Base-by-base conservation (phyloP, 2,329 filamentous ascomycete genomes). In the Scedosporium minutisporum region DNA sequence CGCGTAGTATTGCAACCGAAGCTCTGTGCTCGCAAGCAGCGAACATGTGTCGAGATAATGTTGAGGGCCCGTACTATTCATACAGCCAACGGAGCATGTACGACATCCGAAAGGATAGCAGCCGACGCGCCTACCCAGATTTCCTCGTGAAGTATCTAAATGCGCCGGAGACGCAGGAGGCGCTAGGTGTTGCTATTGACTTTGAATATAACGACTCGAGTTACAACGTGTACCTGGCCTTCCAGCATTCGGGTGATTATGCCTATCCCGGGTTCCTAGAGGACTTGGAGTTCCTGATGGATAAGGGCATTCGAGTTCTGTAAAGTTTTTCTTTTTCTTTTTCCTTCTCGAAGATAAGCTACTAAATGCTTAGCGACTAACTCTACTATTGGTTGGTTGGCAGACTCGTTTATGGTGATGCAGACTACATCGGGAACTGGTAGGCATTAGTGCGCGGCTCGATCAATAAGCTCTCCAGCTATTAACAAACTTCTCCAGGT, bases 91-190 rank as follows among this genome's bases (percentile, higher is more conserved):
- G 79, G 23, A 82, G 81, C 38, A 73, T 77, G 29, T 85, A 84
- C 67, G 82, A 84, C 61, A 83, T 85, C 14, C 78, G 84, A 74
- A 58, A 77, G 64, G 77, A 80, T 16, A 63, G 71, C 41, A 67
- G 68, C 10, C 78, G 87, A 67, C 81, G 86, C 0, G 73, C 14
- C 75, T 85, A 85, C 62, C 85, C 86, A 2, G 73, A 71, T 25
- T 83, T 83, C 64, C 85, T 84, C 70, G 67, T 75, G 25, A 75
- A 82, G 25, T 87, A 83, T 70, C 75, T 89, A 25, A 84, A 85
- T 66, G 77, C 78, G n/a, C 75, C 79, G 9, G 66, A 71, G 4
- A 76, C 84, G 0, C 80, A 82, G 66, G 74, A 83, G 53, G 81
- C 82, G 1, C 72, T 87, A 1, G 84, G 83, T 6, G 80, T 84